A percentile compares a stretch with the other conserved stretches of the same genome.
Conservation (phyloP, 169 alveolate genomes). For the Eimeria necatrix region DNA sequence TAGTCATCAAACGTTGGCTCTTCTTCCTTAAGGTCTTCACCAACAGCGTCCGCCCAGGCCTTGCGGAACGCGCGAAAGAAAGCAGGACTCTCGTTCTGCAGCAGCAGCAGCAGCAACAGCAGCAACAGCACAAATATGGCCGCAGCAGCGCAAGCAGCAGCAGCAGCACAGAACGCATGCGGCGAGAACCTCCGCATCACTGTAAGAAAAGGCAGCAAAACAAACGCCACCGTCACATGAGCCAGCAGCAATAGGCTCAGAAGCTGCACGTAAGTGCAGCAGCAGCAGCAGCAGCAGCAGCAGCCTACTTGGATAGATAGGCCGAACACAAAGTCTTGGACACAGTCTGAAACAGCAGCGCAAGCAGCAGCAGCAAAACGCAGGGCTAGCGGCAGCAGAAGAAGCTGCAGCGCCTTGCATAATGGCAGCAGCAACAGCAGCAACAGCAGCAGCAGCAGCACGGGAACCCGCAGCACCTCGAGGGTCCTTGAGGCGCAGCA, state of each 20-base stretch:
- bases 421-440: neutral
- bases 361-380: neutral
- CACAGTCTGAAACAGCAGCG: neutral
- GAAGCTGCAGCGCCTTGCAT: neutral
- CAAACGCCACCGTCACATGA: no score
- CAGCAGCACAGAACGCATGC: no score
- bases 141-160: neutral
- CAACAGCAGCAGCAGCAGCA: neutral
- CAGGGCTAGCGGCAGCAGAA: neutral
- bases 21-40: neutral
- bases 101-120: slow-evolving; percentile 44
- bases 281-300: neutral
- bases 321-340: slow-evolving; percentile 8
- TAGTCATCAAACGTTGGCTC: neutral
- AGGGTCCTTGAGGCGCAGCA: slow-evolving; percentile 36
- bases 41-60: neutral
- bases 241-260: no score
- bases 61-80: slow-evolving; percentile 5
- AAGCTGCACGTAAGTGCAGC: neutral
- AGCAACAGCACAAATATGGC: neutral
- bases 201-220: neutral
- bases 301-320: neutral
- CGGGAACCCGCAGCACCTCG: neutral
- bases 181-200: neutral
- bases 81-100: slow-evolving; percentile 9